A percentile compares a stretch with the other conserved stretches of the same genome.
Conservation (phyloP, 2,329 filamentous ascomycete genomes). For the Bipolaris gigantea region DNA sequence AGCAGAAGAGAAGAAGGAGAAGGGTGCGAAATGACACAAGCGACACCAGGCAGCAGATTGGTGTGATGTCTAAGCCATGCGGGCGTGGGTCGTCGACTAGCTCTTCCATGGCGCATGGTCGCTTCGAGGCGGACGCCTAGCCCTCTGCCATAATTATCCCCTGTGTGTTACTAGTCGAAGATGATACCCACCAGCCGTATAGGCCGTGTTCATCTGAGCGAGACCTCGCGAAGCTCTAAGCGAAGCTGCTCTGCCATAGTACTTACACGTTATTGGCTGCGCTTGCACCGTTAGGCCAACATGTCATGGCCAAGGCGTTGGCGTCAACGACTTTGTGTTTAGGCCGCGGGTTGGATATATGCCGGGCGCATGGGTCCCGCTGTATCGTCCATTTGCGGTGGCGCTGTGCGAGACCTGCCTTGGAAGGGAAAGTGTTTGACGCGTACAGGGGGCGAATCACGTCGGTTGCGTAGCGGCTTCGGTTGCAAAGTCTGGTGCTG, state of each 20-base stretch:
- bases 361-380: conserved; percentile 4
- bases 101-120: conserved; percentile 1
- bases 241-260: conserved; percentile 9
- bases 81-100: conserved; percentile 2
- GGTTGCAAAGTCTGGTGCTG: neutral
- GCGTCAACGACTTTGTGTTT: conserved; percentile 6
- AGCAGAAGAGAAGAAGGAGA: neutral
- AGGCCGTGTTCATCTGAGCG: conserved; percentile 11
- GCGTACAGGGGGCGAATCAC: neutral
- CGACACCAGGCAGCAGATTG: neutral
- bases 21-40: neutral
- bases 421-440: neutral
- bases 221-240: conserved; percentile 17
- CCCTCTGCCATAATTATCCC: conserved; percentile 6
- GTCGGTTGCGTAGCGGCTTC: conserved; percentile 1
- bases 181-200: conserved; percentile 17
- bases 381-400: conserved; percentile 6
- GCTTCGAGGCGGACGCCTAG: conserved; percentile 2
- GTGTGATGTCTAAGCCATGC: conserved; percentile 4
- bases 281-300: conserved; percentile 5
- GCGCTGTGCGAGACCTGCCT: neutral
- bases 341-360: neutral
- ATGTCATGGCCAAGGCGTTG: conserved; percentile 7
- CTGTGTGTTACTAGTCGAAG: conserved; percentile 1
- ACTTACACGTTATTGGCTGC: conserved; percentile 8